A percentile compares a stretch with the other conserved stretches of the same genome.
phyloP scores from a whole-genome alignment of 164 flowering plant genomes.

The Aristolochia fimbriata region DNA sequence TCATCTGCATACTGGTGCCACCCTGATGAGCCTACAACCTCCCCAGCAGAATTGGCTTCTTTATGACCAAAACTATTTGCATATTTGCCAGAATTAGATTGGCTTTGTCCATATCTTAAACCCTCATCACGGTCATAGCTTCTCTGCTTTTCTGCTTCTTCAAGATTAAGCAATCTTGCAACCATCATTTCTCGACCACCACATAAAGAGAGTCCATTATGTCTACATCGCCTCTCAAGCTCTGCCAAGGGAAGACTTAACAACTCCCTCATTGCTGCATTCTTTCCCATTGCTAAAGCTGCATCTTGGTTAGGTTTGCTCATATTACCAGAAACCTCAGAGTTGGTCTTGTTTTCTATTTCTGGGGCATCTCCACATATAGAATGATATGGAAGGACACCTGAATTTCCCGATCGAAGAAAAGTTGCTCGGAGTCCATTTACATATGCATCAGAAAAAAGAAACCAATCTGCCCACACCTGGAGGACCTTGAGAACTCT shows the following conservation, averaged over 20 bases:
- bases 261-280: slow-evolving; percentile 82
- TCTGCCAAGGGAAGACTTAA: slow-evolving; percentile 73
- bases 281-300: slow-evolving; percentile 92
- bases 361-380: slow-evolving; percentile 90
- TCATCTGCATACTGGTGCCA: slow-evolving; percentile 49
- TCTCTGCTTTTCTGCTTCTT: slow-evolving; percentile 87
- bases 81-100: slow-evolving; percentile 37
- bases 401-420: slow-evolving; percentile 80
- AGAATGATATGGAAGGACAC: slow-evolving; percentile 83
- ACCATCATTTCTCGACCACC: slow-evolving; percentile 99
- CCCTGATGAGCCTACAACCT: slow-evolving; percentile 35
- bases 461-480: slow-evolving; percentile 99
- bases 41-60: slow-evolving; percentile 30
- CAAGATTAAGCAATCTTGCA: slow-evolving; percentile 85
- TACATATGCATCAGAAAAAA: slow-evolving; percentile 97
- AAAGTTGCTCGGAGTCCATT: slow-evolving; percentile 93
- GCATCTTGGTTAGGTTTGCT: slow-evolving; percentile 61
- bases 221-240: slow-evolving; percentile 95
- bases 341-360: slow-evolving; percentile 40
- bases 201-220: slow-evolving; percentile 90
- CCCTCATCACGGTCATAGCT: slow-evolving; percentile 66
- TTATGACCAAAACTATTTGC: slow-evolving; percentile 21
- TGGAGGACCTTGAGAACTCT: slow-evolving; percentile 93
- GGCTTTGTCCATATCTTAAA: slow-evolving; percentile 44
- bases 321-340: slow-evolving; percentile 40